phyloP scores from a whole-genome alignment of 495 filamentous ascomycete genomes.

The Trichoderma asperelloides region DNA sequence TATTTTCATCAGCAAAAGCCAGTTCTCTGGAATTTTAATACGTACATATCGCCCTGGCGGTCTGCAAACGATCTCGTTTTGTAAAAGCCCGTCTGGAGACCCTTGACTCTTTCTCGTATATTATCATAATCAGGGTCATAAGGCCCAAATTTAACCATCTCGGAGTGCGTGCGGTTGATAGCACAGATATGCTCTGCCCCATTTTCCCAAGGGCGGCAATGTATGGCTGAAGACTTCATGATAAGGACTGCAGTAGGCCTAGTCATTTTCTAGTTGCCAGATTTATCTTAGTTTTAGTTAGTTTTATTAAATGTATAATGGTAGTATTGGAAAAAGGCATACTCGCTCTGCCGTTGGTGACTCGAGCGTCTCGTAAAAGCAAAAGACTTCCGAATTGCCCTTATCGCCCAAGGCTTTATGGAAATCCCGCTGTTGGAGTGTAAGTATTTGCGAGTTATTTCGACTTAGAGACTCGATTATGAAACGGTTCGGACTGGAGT shows the following conservation, averaged over 20 bases:
- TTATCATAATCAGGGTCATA: background rate
- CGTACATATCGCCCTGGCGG: background rate
- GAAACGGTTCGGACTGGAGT: background rate
- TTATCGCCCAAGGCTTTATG: background rate
- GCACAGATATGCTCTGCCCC: constrained; percentile 13
- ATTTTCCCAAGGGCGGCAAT: constrained; percentile 13
- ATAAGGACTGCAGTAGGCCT: background rate
- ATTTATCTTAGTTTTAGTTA: background rate
- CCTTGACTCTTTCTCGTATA: background rate
- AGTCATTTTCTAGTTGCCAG: background rate
- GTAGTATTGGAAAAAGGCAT: background rate
- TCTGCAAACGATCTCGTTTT: background rate
- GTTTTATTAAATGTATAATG: background rate
- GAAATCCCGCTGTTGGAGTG: background rate
- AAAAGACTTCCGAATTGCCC: background rate
- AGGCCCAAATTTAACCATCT: background rate
- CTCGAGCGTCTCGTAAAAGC: background rate
- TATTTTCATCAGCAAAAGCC: background rate
- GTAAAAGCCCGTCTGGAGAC: background rate
- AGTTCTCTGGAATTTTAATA: background rate
- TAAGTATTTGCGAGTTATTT: background rate
- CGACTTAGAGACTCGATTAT: background rate
- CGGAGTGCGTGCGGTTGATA: background rate
- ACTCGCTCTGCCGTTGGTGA: background rate
- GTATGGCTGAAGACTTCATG: constrained; percentile 14